These are phyloP conservation scores for Polyporus arcularius DNA, from an alignment of 768 basidiomycete species.

Conservation along the genomic window DNA sequence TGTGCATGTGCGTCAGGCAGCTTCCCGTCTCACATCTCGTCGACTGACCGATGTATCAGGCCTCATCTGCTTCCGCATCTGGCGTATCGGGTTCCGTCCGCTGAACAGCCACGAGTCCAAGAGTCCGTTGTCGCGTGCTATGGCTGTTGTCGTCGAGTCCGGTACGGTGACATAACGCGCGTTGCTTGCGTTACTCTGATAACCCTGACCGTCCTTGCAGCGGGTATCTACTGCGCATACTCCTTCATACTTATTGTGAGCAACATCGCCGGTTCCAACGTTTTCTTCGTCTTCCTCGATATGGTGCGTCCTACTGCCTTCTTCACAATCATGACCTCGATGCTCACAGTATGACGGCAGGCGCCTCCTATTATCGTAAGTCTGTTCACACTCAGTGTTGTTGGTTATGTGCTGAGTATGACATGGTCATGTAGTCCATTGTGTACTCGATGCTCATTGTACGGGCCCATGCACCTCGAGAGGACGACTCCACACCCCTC, in stretches of 20 bases:
- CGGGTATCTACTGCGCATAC: slow-evolving; percentile 4
- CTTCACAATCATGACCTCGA: not conserved
- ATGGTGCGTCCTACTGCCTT: not conserved
- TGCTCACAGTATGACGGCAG: not conserved
- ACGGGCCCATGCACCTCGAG: not conserved
- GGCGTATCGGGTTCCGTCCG: not conserved
- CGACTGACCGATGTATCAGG: not conserved
- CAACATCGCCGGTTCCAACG: not conserved
- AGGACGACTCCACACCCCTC: not conserved
- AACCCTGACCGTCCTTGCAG: not conserved
- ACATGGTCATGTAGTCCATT: not conserved
- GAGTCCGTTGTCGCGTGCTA: not conserved
- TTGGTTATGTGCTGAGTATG: not conserved
- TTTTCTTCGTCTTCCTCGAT: slow-evolving; percentile 11
- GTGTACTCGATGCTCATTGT: slow-evolving; percentile 11
- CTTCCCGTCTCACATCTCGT: not conserved
- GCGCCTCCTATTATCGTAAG: not conserved
- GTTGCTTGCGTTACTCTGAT: not conserved
- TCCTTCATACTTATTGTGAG: slow-evolving; percentile 4
- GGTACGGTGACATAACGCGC: not conserved
- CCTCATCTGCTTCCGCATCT: slow-evolving; percentile 8
- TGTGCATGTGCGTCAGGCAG: not conserved
- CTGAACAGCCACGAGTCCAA: not conserved
- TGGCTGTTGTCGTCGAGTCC: slow-evolving; percentile 8
- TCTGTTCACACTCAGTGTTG: not conserved